These are phyloP conservation scores for Boletus reticulatus DNA, from an alignment of 768 basidiomycete species.

Conservation along the genomic window DNA sequence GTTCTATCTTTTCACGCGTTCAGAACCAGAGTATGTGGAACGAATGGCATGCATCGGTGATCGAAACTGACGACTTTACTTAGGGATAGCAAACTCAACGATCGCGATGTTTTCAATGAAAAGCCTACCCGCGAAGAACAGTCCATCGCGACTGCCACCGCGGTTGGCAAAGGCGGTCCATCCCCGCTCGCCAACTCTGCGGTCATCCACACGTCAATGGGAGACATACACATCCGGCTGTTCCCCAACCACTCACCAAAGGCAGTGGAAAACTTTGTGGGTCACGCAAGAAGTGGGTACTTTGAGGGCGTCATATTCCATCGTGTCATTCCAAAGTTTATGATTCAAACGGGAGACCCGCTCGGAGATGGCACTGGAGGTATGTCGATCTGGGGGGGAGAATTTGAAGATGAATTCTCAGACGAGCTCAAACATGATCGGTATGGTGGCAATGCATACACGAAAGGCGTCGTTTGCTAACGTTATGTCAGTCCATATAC, in stretches of 20 bases:
- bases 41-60: neutral
- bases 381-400: constrained; percentile 82
- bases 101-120: constrained; percentile 98
- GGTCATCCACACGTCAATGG: constrained; percentile 92
- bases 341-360: constrained; percentile 96
- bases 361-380: constrained; percentile 95
- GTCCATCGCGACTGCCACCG: constrained; percentile 68
- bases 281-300: constrained; percentile 84
- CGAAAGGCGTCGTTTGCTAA: constrained; percentile 1
- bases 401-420: constrained; percentile 93
- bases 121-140: constrained; percentile 96
- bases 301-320: constrained; percentile 96
- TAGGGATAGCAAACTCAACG: constrained; percentile 82
- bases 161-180: constrained; percentile 49
- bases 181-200: constrained; percentile 76
- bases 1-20: constrained; percentile 93
- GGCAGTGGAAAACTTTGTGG: constrained; percentile 97
- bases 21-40: constrained; percentile 80
- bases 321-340: constrained; percentile 97
- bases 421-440: constrained; percentile 89
- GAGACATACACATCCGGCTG: constrained; percentile 86
- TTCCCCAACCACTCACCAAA: constrained; percentile 94
- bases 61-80: neutral
- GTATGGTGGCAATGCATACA: constrained; percentile 36
- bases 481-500: constrained; percentile 73